Evolutionary conservation across 345 rosid species (phyloP), one percentile per base, ranked within the genome.

Genomic region (Populus alba): DNA sequence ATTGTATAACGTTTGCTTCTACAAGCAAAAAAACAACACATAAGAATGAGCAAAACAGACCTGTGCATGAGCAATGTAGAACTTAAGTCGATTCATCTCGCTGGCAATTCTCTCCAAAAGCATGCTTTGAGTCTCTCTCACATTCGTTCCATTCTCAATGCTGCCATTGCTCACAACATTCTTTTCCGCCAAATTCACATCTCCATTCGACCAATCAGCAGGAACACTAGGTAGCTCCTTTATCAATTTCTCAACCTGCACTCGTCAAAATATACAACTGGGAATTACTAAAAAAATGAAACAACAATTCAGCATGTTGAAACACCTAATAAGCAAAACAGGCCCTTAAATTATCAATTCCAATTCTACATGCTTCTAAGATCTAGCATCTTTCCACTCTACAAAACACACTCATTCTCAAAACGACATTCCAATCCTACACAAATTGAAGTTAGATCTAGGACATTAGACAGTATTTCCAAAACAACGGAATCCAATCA

Each of bases 91-190:
- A 88, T 94, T 96, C 97, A 96, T 94, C 87, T 94, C 98, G 47
- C 94, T 94, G 73, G 99, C 98, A 86, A 96, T 94, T 87, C 98
- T 90, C 81, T 96, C 99, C 80, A 96, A 82, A 68, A 94, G 94
- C 97, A 94, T 92, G 90, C 97, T 94, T 84, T 94, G 97, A 43
- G 97, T 92, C 89, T 96, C 99, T 73, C 97, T 85, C 75, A 92
- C 77, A 85, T 88, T 94, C 8, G 91, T 85, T 75, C 97, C 99
- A 77, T 89, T 91, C 84, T 96, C 92, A 39, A 77, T 75, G 51
- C 82, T 51, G 23, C 85, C 91, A 76, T 85, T 86, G 82, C 79
- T 88, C 75, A 63, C 55, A 68, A 85, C 82, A 81, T 75, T 85
- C 77, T 78, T 89, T 79, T 83, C 87, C 57, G 78, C 41, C 61